Percentiles rank a stretch among this genome's conserved stretches.
Conservation (phyloP, 805 yeast genomes). For the Ogataea dorogensis region DNA sequence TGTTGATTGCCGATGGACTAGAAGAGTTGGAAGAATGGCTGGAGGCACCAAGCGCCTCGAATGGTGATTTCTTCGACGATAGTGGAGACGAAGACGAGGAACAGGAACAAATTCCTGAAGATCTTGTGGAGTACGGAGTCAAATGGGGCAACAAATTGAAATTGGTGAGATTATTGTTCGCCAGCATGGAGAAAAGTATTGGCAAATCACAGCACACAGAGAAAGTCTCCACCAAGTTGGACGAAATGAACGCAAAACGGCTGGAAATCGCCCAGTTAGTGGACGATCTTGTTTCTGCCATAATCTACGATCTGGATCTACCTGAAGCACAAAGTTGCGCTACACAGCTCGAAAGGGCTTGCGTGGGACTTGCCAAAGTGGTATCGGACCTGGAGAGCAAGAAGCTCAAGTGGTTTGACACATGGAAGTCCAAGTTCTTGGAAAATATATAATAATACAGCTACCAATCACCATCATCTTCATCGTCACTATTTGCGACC, state of each 20-base stretch:
- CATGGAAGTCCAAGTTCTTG: slow-evolving; percentile 50
- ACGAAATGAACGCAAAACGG: slow-evolving; percentile 45
- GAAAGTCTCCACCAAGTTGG: slow-evolving; percentile 42
- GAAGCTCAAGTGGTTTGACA: slow-evolving; percentile 56
- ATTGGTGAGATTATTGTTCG: slow-evolving; percentile 55
- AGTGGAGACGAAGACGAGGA: slow-evolving; percentile 26
- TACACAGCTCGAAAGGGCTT: slow-evolving; percentile 21
- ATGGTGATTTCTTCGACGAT: slow-evolving; percentile 49
- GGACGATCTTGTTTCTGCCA: slow-evolving; percentile 59
- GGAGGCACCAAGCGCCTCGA: slow-evolving; percentile 52
- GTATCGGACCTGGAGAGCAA: slow-evolving; percentile 50
- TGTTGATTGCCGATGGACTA: slow-evolving; percentile 58
- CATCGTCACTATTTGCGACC: slow-evolving; percentile 79
- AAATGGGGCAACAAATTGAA: slow-evolving; percentile 54
- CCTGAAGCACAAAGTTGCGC: slow-evolving; percentile 32
- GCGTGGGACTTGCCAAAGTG: slow-evolving; percentile 32
- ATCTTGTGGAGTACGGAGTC: slow-evolving; percentile 36
- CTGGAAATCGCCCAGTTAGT: slow-evolving; percentile 41
- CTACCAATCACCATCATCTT: slow-evolving; percentile 76
- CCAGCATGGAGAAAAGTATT: slow-evolving; percentile 57
- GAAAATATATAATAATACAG: slow-evolving; percentile 18
- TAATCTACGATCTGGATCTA: slow-evolving; percentile 45
- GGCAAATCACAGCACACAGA: slow-evolving; percentile 35
- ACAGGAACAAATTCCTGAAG: slow-evolving; percentile 26
- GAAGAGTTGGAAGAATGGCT: slow-evolving; percentile 71